A percentile compares a stretch with the other conserved stretches of the same genome.
These are phyloP conservation scores for Carex cristatella DNA, from an alignment of 176 grass and related monocot genomes.

Conservation along the genomic window DNA sequence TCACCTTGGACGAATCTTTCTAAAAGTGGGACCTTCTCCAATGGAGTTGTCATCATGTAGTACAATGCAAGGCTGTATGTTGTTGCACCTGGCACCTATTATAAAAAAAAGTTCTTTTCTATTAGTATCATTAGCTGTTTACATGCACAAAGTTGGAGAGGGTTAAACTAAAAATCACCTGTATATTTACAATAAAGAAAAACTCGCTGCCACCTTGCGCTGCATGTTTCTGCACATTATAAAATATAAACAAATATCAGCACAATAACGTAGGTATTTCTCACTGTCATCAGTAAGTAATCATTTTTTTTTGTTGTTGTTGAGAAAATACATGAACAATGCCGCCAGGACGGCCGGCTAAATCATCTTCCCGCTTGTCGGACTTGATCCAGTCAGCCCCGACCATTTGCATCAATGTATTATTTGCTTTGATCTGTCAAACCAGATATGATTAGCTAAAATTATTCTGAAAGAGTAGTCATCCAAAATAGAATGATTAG, in stretches of 20 bases:
- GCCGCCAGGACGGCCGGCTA: conserved; percentile 62
- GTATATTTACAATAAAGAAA: conserved; percentile 97
- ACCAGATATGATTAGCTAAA: neutral
- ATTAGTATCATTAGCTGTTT: neutral
- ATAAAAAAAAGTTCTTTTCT: neutral
- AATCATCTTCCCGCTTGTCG: conserved; percentile 93
- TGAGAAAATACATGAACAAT: conserved; percentile 63
- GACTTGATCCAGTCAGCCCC: conserved; percentile 98
- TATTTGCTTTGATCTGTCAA: conserved; percentile 76
- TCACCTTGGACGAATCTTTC: conserved; percentile 91
- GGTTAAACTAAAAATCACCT: conserved; percentile 33
- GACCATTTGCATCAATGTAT: conserved; percentile 96
- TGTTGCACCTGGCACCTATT: conserved; percentile 89
- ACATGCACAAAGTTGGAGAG: neutral
- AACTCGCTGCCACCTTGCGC: conserved; percentile 73
- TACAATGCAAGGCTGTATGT: conserved; percentile 90
- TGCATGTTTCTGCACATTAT: conserved; percentile 75
- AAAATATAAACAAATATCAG: conserved; percentile 7
- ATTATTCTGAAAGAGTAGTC: neutral
- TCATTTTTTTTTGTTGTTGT: neutral
- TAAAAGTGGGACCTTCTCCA: conserved; percentile 81
- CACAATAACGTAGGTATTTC: neutral
- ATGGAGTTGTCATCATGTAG: conserved; percentile 89
- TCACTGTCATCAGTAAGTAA: neutral
- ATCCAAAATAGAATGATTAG: neutral